Base-by-base conservation (phyloP, 129 eudicot genomes). In the Flaveria ramosissima region DNA sequence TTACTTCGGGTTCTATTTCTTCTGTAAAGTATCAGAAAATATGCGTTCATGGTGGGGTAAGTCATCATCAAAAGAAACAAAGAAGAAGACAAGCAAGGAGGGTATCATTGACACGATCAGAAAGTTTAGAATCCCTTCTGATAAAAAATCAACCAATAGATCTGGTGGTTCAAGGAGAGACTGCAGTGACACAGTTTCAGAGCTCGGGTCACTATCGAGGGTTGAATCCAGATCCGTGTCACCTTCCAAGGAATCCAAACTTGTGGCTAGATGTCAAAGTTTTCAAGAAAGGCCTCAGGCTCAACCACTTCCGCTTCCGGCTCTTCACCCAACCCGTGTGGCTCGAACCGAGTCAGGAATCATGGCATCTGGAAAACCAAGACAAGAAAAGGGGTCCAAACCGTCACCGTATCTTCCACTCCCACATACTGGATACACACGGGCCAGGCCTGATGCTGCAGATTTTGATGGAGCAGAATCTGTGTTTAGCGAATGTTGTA, bases 21-120 rank as follows among this genome's bases (percentile, higher is more conserved):
- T 78, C 59, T 79, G 14, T 78, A 70, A 15, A 69, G 71, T 36
- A 71, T 71, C 73, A 70, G 81, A 57, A 83, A 91, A 75, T 74
- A 94, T 94, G 97, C 97, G 88, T 80, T 81, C 93, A 78, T 94
- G 99, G 97, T 91, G 97, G 96, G 83, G 91, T 42, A 89, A 83
- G 84, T 86, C 97, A 68, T 86, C 97, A 65, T 86, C 99, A 17
- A 94, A 91, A 82, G 97, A 91, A 61, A 45, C 96, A 19, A 94
- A 94, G 80, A 91, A 89, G 90, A 91, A 91, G 81, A 62, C 91
- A 55, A 81, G 78, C 76, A 88, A 85, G 72, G 97, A 91, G 74
- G 85, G 96, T 74, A 73, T 94, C 56, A 68, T 94, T 16, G 97
- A 91, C 43, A 64, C 97, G 62, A 64, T 94, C 14, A 84, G 97